Evolutionary conservation across 306 rosid genomes (phyloP).

Genomic region (Castanospermum australe): DNA sequence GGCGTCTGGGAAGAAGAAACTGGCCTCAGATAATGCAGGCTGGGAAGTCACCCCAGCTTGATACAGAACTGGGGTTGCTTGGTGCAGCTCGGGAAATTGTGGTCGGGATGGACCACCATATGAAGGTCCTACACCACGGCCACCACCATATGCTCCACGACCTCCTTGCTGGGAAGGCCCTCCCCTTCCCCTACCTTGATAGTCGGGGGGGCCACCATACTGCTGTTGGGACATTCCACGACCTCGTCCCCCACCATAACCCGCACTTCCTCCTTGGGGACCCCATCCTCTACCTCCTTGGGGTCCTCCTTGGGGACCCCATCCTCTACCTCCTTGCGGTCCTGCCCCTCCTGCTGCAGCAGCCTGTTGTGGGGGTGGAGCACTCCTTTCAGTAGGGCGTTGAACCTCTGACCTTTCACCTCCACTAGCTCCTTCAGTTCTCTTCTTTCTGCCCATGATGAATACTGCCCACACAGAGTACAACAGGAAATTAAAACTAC

Average conservation of each 20-base stretch:
- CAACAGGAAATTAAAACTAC: not conserved
- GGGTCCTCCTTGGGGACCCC: constrained; percentile 67
- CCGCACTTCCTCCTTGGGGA: constrained; percentile 59
- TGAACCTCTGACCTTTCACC: constrained; percentile 72
- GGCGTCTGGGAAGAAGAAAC: constrained; percentile 62
- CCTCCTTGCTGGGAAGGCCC: constrained; percentile 78
- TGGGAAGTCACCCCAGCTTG: constrained; percentile 66
- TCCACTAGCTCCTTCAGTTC: constrained; percentile 61
- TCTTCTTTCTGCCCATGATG: constrained; percentile 75
- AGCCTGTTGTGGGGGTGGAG: constrained; percentile 50
- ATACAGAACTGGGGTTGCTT: constrained; percentile 75
- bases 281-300: constrained; percentile 59
- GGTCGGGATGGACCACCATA: constrained; percentile 68
- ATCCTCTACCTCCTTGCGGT: constrained; percentile 69
- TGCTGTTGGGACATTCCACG: constrained; percentile 71
- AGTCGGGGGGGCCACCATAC: constrained; percentile 59
- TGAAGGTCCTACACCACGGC: constrained; percentile 65
- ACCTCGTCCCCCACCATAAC: constrained; percentile 50
- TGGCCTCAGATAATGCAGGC: constrained; percentile 50
- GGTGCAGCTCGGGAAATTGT: constrained; percentile 96
- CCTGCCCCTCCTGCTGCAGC: constrained; percentile 46
- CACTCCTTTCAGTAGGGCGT: constrained; percentile 55
- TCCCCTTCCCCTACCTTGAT: constrained; percentile 89
- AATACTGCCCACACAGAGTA: constrained; percentile 27
- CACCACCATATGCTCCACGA: constrained; percentile 60